phyloP scores from a whole-genome alignment of 305 asterid species.

The Fraxinus nigra region DNA sequence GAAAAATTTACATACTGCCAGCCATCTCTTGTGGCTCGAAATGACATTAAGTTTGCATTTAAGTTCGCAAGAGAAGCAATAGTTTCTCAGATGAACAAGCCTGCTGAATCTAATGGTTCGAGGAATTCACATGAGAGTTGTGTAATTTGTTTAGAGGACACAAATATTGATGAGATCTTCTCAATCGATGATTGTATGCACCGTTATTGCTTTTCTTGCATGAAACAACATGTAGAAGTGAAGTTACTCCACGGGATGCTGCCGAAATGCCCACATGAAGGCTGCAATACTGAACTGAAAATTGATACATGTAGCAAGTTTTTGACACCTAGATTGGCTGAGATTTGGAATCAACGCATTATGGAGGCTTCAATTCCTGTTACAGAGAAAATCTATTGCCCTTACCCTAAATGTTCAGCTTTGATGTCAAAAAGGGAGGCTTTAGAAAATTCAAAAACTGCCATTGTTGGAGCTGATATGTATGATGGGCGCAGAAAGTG shows the following conservation, averaged over 20 bases:
- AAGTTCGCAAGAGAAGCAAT: constrained; percentile 74
- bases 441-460: constrained; percentile 33
- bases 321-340: constrained; percentile 57
- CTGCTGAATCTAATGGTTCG: constrained; percentile 38
- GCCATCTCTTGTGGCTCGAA: constrained; percentile 46
- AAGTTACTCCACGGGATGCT: constrained; percentile 63
- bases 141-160: constrained; percentile 72
- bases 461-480: constrained; percentile 23
- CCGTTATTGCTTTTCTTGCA: constrained; percentile 77
- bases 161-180: constrained; percentile 38
- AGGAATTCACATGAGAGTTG: constrained; percentile 46
- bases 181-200: constrained; percentile 56
- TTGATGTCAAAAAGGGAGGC: constrained; percentile 68
- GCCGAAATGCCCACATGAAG: constrained; percentile 75
- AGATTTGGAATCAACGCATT: constrained; percentile 54
- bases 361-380: constrained; percentile 76
- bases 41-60: constrained; percentile 60
- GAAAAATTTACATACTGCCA: constrained; percentile 46
- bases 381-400: constrained; percentile 75
- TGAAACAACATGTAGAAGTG: constrained; percentile 82
- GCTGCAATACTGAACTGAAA: constrained; percentile 48
- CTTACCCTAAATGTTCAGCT: constrained; percentile 79
- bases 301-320: constrained; percentile 56
- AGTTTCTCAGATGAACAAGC: constrained; percentile 42
- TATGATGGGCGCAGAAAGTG: constrained; percentile 50